Conservation (phyloP, 768 basidiomycete species). For the Trametes cingulata region DNA sequence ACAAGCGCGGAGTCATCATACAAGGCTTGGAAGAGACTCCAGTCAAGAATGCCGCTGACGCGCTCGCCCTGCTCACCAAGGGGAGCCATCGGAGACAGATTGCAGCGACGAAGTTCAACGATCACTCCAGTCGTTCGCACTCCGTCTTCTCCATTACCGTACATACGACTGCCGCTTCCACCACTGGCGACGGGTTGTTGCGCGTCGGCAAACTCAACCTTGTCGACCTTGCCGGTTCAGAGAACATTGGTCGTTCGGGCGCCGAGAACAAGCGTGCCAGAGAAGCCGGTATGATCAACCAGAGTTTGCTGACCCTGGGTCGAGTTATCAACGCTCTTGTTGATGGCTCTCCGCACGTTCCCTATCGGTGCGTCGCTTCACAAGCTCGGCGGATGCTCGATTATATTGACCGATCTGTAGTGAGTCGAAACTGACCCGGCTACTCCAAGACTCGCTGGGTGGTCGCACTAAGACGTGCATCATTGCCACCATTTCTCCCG, state of each 20-base stretch:
- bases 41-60: constrained; percentile 82
- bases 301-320: constrained; percentile 94
- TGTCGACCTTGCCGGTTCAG: constrained; percentile 95
- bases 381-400: neutral
- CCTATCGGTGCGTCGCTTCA: constrained; percentile 71
- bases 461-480: constrained; percentile 97
- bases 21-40: constrained; percentile 91
- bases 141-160: constrained; percentile 97
- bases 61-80: constrained; percentile 80
- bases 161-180: constrained; percentile 81
- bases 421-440: constrained; percentile 95
- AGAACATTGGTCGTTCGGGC: constrained; percentile 94
- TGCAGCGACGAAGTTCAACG: constrained; percentile 96
- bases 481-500: constrained; percentile 94
- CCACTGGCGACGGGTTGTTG: constrained; percentile 82
- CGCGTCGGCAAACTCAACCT: constrained; percentile 95
- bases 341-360: constrained; percentile 87
- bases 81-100: constrained; percentile 91
- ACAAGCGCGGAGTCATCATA: constrained; percentile 87
- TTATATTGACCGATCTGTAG: constrained; percentile 38
- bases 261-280: constrained; percentile 93
- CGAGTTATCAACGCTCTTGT: constrained; percentile 96
- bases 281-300: constrained; percentile 99
- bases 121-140: constrained; percentile 95
- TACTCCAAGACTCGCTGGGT: constrained; percentile 98